Evolutionary conservation across 1,284 basidiomycete species (phyloP), one percentile per base, ranked within the genome.

Genomic region (Moesziomyces parantarcticus): DNA sequence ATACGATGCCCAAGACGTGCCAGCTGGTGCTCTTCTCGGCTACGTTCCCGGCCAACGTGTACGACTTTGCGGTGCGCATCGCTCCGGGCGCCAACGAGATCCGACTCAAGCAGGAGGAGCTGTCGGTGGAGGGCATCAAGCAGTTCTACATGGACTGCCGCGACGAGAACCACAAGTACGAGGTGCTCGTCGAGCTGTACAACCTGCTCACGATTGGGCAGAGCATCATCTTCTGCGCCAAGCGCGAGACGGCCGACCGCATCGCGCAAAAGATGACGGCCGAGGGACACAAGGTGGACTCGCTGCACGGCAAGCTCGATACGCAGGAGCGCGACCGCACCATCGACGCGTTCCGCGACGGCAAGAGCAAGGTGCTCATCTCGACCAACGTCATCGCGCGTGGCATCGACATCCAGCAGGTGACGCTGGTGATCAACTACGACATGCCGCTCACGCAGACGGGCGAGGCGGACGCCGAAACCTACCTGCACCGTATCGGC

Each of bases 361-460:
- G 97, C 62, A 91, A 91, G 83, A 93, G 94, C 84, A 99, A 99
- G 86, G 96, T 97, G 42, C 87, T 99, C 72, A 99, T 99, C 84
- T 97, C 97, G 54, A 99, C 97, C 55, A 99, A 99, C 85, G 97
- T 99, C 78, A 92, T 99, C 75, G 94, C 97, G 10, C 90, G 97
- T 39, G 97, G 97, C 47, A 99, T 99, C 86, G 97, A 99, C 83
- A 97, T 99, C 79, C 88, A 94, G 73, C 96, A 98, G 87, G 97
- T 99, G 74, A 99, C 98, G 87, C 61, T 82, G 42, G 82, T 83
- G 41, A 82, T 83, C 75, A 98, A 99, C 86, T 99, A 99, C 84
- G 97, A 99, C 84, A 88, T 99, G 52, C 97, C 97, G 0, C 87
- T 75, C 88, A 79, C 80, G 16, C 85, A 85, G 22, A 83, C 85